Percentiles rank a stretch among this genome's conserved stretches.
phyloP scores from a whole-genome alignment of 306 rosid genomes.

The Dalbergia cultrata region DNA sequence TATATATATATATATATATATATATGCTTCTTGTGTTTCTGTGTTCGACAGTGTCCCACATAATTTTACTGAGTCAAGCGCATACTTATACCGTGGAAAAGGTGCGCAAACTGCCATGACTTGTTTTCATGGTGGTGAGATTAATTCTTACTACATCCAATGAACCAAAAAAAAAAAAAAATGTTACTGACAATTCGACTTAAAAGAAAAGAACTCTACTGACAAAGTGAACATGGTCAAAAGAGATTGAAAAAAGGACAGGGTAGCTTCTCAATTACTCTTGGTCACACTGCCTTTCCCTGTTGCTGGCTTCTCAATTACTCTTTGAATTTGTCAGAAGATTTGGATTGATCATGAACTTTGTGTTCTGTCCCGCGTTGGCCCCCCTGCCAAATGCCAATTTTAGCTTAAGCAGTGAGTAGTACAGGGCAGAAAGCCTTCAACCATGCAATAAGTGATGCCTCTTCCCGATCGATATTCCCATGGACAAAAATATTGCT shows the following conservation, averaged over 20 bases:
- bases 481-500: neutral
- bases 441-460: slow-evolving; percentile 16
- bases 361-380: neutral
- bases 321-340: slow-evolving; percentile 31
- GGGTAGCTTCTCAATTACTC: slow-evolving; percentile 39
- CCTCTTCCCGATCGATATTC: neutral
- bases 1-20: too few species aligned
- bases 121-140: neutral
- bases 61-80: slow-evolving; percentile 10
- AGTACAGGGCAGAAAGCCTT: slow-evolving; percentile 26
- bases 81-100: neutral
- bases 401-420: neutral
- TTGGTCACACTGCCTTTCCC: neutral
- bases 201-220: slow-evolving; percentile 22
- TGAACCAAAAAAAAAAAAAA: too few species aligned
- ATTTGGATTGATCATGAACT: neutral
- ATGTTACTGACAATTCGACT: slow-evolving; percentile 30
- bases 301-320: neutral
- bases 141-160: neutral
- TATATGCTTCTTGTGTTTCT: neutral
- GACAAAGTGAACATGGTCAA: slow-evolving; percentile 36
- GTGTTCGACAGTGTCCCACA: neutral
- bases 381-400: neutral
- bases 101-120: neutral
- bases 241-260: slow-evolving; percentile 11